Base-by-base conservation (phyloP, 1,284 basidiomycete genomes). In the Neotropicomus parvogracilis region DNA sequence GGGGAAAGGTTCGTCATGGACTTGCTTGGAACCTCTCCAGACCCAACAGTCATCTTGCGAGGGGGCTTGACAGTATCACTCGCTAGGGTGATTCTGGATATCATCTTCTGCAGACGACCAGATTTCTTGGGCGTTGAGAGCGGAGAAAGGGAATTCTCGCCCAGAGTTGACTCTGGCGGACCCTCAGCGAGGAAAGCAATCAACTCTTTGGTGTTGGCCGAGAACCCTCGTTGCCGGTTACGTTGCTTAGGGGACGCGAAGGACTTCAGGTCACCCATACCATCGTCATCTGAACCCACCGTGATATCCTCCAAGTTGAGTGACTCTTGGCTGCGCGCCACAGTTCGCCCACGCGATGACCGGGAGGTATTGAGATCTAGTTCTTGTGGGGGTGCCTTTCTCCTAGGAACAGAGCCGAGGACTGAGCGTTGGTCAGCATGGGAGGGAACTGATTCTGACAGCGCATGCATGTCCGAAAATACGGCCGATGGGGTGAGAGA, bases 291-390 rank as follows among this genome's bases (percentile, higher is more conserved):
- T 13, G 78, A 83, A 36, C 75, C 80, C 36, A 72, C 78, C 80
- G 87, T 81, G 32, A 87, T 66, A 50, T 87, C 85, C 59, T 89
- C 87, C 53, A 88, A 59, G 60, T 88, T 81, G 52, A 88, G 59
- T 10, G 83, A 85, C 60, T 88, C 87, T 33, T 76, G 71, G 56
- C 81, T 80, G 38, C 71, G 73, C 48, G 74, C 76, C 32, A 77
- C 60, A 54, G 70, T 77, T 32, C 79, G 74, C 10, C 73, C 79
- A 35, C 78, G 75, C 42, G 62, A 48, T 21, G 77, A 74, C 34
- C 52, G 54, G 51, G 73, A 72, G 24, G 54, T 42, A 44, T 59
- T 58, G n/a, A 60, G 44, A 39, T 67, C 59, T 19, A 69, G 57
- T 33, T 57, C 56, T 16, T 65, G 50, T 48, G 69, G 55, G 7